Conservation (phyloP, 2,329 filamentous ascomycete genomes). For the Ascochyta lentis region DNA sequence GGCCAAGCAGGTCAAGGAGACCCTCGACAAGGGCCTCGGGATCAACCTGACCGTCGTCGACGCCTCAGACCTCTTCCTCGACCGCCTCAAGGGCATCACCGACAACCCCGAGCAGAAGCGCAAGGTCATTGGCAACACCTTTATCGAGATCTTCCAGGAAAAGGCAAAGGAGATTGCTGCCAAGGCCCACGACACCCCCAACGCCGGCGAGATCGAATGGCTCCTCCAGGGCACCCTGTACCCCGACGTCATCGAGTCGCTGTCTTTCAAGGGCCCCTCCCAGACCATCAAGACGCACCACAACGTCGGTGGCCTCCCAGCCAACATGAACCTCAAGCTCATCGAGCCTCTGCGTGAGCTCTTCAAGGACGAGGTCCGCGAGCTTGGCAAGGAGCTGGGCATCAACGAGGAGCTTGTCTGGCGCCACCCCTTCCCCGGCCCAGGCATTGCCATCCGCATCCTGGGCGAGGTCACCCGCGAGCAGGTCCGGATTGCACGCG, state of each 20-base stretch:
- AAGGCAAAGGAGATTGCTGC: conserved; percentile 78
- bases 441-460: conserved; percentile 78
- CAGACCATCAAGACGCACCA: conserved; percentile 78
- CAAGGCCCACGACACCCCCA: conserved; percentile 68
- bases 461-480: conserved; percentile 84
- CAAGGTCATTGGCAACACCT: conserved; percentile 85
- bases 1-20: conserved; percentile 80
- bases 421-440: conserved; percentile 79
- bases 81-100: conserved; percentile 73
- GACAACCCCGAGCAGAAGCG: conserved; percentile 84
- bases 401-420: conserved; percentile 78
- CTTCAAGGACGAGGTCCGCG: conserved; percentile 83
- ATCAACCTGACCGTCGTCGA: conserved; percentile 92
- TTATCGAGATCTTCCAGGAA: conserved; percentile 83
- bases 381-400: conserved; percentile 71
- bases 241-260: conserved; percentile 74
- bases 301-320: conserved; percentile 73
- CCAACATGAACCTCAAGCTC: conserved; percentile 68
- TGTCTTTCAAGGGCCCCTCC: conserved; percentile 75
- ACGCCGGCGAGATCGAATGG: conserved; percentile 80
- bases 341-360: conserved; percentile 81
- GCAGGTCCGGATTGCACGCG: conserved; percentile 77
- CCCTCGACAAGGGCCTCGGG: conserved; percentile 76
- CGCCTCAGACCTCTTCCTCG: conserved; percentile 78
- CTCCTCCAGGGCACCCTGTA: conserved; percentile 89